Conservation (phyloP, 1,284 basidiomycete species). For the Exobasidium cylindrosporum region DNA sequence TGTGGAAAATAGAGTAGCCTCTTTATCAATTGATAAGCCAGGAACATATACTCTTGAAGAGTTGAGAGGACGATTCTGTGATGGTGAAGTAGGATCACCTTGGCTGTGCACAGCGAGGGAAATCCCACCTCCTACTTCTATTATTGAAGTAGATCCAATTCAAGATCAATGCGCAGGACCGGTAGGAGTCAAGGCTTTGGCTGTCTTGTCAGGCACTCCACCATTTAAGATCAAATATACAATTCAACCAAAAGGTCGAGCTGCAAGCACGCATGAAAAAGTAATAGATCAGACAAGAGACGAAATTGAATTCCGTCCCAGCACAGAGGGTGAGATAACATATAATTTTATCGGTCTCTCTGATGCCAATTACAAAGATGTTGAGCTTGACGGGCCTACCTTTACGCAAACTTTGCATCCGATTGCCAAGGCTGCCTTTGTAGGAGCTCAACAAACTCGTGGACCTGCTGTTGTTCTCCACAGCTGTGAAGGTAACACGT, state of each 20-base stretch:
- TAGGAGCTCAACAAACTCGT: slow-evolving; percentile 18
- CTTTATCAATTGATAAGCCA: slow-evolving; percentile 57
- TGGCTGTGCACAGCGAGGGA: slow-evolving; percentile 49
- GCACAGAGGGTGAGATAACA: slow-evolving; percentile 81
- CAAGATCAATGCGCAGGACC: slow-evolving; percentile 83
- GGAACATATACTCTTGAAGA: slow-evolving; percentile 78
- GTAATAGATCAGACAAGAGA: slow-evolving; percentile 72
- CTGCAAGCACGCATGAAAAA: slow-evolving; percentile 57
- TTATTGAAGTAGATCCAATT: slow-evolving; percentile 83
- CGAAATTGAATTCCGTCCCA: slow-evolving; percentile 80
- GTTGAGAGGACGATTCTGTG: slow-evolving; percentile 71
- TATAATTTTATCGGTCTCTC: slow-evolving; percentile 78
- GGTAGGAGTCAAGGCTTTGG: slow-evolving; percentile 80
- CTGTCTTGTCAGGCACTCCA: slow-evolving; percentile 81
- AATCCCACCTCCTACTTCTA: slow-evolving; percentile 70
- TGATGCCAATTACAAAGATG: slow-evolving; percentile 77
- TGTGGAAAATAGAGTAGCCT: slow-evolving; percentile 14
- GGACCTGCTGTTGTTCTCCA: slow-evolving; percentile 38
- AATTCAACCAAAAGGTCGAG: slow-evolving; percentile 63
- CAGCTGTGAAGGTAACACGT: slow-evolving; percentile 48
- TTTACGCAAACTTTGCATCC: slow-evolving; percentile 52
- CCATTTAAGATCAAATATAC: slow-evolving; percentile 82
- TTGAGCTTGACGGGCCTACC: slow-evolving; percentile 47
- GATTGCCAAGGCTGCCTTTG: slow-evolving; percentile 46
- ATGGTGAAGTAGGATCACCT: slow-evolving; percentile 33